Evolutionary conservation across 1,284 basidiomycete genomes (phyloP), one percentile per base, ranked within the genome.

Genomic region (Tetrapyrgos nigripes): DNA sequence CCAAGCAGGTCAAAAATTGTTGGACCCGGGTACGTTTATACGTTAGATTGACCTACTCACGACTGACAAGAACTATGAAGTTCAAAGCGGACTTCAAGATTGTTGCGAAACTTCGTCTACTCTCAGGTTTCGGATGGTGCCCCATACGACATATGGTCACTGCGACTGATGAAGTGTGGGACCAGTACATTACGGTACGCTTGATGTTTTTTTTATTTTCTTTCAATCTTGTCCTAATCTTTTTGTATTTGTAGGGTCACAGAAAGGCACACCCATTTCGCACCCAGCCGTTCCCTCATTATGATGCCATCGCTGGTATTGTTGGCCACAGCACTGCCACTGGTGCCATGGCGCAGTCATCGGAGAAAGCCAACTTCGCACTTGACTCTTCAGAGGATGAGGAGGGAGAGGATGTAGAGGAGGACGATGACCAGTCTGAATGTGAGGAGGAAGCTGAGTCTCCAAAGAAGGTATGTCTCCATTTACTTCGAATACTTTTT

Each of bases 71-170:
- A 17, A 23, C 11, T 21, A 13, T 23, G 33, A 19, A 51, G 50
- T 51, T 51, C 24, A 51, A 51, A n/a, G 28, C 28, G 10, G 19
- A 35, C 3, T 35, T 35, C 3, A 26, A 23, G n/a, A 31, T 51
- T 37, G 50, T 19, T 23, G 17, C 23, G 10, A 31, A 23, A n/a
- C 37, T 40, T n/a, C 45, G 24, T 21, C 19, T 3, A 8, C 35
- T 31, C n/a, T 51, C 50, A 6, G 50, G 50, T 31, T 51, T 51
- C 24, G 50, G 50, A 14, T 51, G 50, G 50, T 28, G 35, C 35
- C 17, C 33, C 19, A 33, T 31, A n/a, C n/a, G 19, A n/a, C 33
- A 37, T 19, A 21, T n/a, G n/a, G 50, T 51, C 14, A 51, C 19
- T 23, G 50, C 50, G 8, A 33, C 29, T n/a, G 50, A 51, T 5